These are phyloP conservation scores for Fusarium goolgardi DNA, from an alignment of 2,329 filamentous ascomycete species.

Conservation along the genomic window DNA sequence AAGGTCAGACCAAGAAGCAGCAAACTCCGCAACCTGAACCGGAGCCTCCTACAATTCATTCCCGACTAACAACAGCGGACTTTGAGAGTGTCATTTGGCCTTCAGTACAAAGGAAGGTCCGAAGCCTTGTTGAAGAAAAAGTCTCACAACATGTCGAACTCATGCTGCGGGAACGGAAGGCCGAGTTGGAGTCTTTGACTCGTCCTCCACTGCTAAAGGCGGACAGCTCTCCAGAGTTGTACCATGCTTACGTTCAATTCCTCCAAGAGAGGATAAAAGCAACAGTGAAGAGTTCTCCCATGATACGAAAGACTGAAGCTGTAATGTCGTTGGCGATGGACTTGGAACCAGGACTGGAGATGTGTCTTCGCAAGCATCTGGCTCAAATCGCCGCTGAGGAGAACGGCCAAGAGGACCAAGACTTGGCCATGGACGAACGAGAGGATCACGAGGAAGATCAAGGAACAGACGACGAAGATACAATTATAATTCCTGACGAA, in stretches of 20 bases:
- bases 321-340: conserved; percentile 8
- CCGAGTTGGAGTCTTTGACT: background rate
- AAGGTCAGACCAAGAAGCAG: fast-evolving
- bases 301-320: background rate
- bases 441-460: background rate
- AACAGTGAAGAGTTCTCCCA: fast-evolving
- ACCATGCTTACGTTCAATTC: background rate
- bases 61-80: fast-evolving
- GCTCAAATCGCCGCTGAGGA: background rate
- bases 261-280: background rate
- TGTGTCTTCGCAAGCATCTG: background rate
- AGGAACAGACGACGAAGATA: background rate
- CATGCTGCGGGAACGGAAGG: background rate
- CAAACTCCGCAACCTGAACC: background rate
- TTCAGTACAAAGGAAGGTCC: background rate
- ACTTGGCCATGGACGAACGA: too few species aligned
- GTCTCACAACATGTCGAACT: background rate
- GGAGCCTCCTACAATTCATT: fast-evolving
- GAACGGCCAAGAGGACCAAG: too few species aligned
- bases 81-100: conserved; percentile 2
- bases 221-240: background rate
- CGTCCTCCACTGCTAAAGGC: background rate
- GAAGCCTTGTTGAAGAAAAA: background rate
- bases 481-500: background rate
- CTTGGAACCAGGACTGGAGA: background rate